Conservation (phyloP, 805 yeast species). For the Kazachstania martiniae region DNA sequence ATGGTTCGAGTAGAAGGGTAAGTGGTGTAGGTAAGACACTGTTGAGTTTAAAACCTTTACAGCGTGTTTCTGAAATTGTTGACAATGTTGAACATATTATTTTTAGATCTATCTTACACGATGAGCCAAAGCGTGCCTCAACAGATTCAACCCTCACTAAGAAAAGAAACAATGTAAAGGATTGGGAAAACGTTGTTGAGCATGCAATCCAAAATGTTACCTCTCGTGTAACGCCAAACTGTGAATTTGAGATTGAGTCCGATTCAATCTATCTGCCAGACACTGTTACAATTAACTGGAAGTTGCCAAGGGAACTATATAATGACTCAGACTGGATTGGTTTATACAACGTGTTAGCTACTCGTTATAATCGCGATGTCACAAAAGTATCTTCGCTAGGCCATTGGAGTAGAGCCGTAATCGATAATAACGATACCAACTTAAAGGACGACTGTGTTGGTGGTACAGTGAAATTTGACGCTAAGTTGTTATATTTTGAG, state of each 20-base stretch:
- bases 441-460: slow-evolving; percentile 13
- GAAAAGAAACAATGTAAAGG: slow-evolving; percentile 5
- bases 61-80: slow-evolving; percentile 26
- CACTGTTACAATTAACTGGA: slow-evolving; percentile 46
- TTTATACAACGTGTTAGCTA: slow-evolving; percentile 50
- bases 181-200: slow-evolving; percentile 14
- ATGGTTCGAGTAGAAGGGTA: slow-evolving; percentile 53
- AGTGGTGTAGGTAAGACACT: slow-evolving; percentile 40
- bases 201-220: slow-evolving; percentile 12
- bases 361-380: slow-evolving; percentile 41
- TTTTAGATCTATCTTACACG: slow-evolving; percentile 7
- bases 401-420: slow-evolving; percentile 44
- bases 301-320: slow-evolving; percentile 36
- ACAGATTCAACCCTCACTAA: background rate
- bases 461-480: slow-evolving; percentile 42
- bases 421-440: slow-evolving; percentile 9
- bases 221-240: slow-evolving; percentile 16
- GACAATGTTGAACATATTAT: slow-evolving; percentile 32
- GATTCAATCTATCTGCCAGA: slow-evolving; percentile 27
- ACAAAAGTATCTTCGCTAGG: slow-evolving; percentile 55
- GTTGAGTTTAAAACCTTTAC: slow-evolving; percentile 27
- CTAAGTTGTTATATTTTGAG: slow-evolving; percentile 45
- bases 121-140: background rate
- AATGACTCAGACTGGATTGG: slow-evolving; percentile 66
- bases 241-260: slow-evolving; percentile 18